Evolutionary conservation across 2,329 filamentous ascomycete genomes (phyloP), one percentile per base, ranked within the genome.

Genomic region (Colletotrichum horii): DNA sequence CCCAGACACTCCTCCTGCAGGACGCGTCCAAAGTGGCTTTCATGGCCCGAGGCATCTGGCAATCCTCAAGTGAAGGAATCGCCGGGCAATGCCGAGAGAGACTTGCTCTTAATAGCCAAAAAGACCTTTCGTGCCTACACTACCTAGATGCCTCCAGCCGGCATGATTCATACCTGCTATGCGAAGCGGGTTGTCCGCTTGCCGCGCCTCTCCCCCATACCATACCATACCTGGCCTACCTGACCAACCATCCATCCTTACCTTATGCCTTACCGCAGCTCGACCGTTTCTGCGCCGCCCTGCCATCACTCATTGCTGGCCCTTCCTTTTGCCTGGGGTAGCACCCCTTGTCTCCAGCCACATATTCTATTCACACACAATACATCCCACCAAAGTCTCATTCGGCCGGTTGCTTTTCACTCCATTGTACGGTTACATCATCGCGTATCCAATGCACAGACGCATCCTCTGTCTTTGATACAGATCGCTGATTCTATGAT

Each of bases 391-490:
- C 34, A 48, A 73, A 75, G 69, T 68, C 56, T 30, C 64, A 4
- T 48, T 43, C 26, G 36, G 64, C 26, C 32, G 36, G 24, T 48
- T 48, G 43, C 52, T 36, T 32, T 24, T 14, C 16, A 69, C 24
- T 65, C 28, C 26, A 74, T 67, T 67, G 69, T 74, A 64, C 58
- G 56, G 64, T 76, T 74, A 69, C 74, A 69, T 74, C 64, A 74
- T 73, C 36, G 26, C 19, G 24, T 38, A 36, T 56, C 34, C n/a
- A 16, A 48, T 69, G 74, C 74, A 73, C 74, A 74, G 74, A 69
- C 58, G 16, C 58, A 67, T 34, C 24, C 55, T 72, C 61, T 16
- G 34, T 30, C 52, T 64, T 52, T 16, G 28, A 65, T 74, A 61
- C 64, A 64, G 70, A 69, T 68, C 48, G 74, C 74, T 76, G 64